These are phyloP conservation scores for Fimicolochytrium jonesii DNA, from an alignment of 192 early-diverging fungal species.

Conservation along the genomic window DNA sequence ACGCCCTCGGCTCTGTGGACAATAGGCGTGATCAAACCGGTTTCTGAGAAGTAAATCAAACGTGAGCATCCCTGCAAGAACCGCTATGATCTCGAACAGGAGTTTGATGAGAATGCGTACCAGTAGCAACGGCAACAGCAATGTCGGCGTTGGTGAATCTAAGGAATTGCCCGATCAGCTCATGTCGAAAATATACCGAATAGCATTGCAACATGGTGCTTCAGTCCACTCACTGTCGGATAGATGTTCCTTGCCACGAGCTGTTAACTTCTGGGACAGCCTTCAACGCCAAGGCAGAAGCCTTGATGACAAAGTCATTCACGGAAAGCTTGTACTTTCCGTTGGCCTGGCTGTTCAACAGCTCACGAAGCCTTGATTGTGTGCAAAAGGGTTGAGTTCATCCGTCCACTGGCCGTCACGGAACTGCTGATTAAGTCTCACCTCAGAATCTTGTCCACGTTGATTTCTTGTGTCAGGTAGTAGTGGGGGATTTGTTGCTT, in stretches of 20 bases:
- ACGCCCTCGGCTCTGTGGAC: slow-evolving; percentile 75
- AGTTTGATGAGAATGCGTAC: too few relatives aligned
- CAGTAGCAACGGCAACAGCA: slow-evolving; percentile 92
- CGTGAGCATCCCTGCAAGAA: too few relatives aligned
- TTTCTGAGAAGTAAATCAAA: slow-evolving; percentile 41
- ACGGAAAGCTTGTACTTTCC: slow-evolving; percentile 95
- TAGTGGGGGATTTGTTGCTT: slow-evolving; percentile 57
- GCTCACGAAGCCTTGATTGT: slow-evolving; percentile 64
- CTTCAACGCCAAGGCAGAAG: slow-evolving; percentile 79
- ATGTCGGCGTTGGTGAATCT: slow-evolving; percentile 89
- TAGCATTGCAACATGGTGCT: slow-evolving; percentile 1
- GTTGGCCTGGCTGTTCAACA: slow-evolving; percentile 77
- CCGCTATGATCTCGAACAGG: too few relatives aligned
- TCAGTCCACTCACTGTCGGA: slow-evolving; percentile 70
- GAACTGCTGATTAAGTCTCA: too few relatives aligned
- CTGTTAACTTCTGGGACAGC: slow-evolving; percentile 94
- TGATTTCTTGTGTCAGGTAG: slow-evolving; percentile 73
- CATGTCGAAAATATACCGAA: neutral
- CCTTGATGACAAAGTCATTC: slow-evolving; percentile 99
- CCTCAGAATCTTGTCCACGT: slow-evolving; percentile 75
- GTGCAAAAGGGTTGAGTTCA: too few relatives aligned
- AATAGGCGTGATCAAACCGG: slow-evolving; percentile 95
- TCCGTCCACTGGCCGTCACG: too few relatives aligned
- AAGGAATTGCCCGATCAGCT: neutral
- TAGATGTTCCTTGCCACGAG: slow-evolving; percentile 81